Base-by-base conservation (phyloP, 2,329 filamentous ascomycete species). In the Fusarium coffeatum region DNA sequence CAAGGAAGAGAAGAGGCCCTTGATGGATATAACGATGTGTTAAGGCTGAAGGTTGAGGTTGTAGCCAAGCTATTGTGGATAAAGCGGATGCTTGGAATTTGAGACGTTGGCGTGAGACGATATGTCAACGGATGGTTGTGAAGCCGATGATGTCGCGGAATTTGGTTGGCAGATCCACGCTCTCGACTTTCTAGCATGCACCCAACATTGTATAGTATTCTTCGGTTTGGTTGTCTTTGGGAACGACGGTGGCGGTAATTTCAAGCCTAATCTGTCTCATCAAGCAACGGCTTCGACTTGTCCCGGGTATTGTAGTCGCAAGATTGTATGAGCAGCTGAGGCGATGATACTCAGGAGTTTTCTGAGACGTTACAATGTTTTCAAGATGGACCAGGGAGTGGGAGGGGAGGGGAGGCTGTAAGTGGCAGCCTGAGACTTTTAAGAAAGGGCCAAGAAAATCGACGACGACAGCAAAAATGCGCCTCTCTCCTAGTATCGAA, bases 111-210 rank as follows among this genome's bases (percentile, higher is more conserved):
- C 54, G 68, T 69, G 55, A 50, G 51, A 55, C 55, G 60, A 56
- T 51, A 32, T 50, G 60, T 63, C 62, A 46, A 59, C 48, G 68
- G 68, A 54, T 53, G 64, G 59, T 71, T 60, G 43, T 68, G 71
- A 72, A 72, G 72, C 66, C 59, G 63, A 48, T 54, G 59, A 75
- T 79, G 77, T 78, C 74, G 73, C 73, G 76, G 69, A 62, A 62
- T 50, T 77, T 79, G 77, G 78, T 82, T 80, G 76, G 58, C 67
- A 66, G 55, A 64, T 71, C 67, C 62, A 68, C 59, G 71, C 59
- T 72, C 63, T 69, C 55, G 59, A 54, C 48, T 54, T 51, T 65
- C 59, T 60, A 81, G 85, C 86, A 88, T 87, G 79, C 83, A 84
- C 82, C 80, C 84, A 82, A 79, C 81, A 85, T 84, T 74, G 68